Conservation (phyloP, 768 basidiomycete species). For the Chalciporus piperatus region DNA sequence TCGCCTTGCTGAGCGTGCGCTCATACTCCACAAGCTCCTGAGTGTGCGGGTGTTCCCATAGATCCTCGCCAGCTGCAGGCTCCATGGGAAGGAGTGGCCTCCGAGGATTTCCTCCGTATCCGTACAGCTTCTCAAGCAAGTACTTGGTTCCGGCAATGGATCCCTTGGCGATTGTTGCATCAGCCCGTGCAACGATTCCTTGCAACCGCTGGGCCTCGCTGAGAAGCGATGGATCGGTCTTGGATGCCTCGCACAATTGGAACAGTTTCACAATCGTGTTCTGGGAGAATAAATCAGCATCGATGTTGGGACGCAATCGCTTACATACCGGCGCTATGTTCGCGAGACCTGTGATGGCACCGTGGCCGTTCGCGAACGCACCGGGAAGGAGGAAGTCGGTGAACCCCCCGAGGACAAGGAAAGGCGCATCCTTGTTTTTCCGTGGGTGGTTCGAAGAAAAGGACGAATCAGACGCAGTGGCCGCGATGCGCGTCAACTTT, state of each 20-base stretch:
- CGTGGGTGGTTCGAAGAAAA: conserved; percentile 65
- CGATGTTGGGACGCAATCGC: conserved; percentile 16
- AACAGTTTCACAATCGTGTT: conserved; percentile 58
- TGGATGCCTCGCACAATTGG: conserved; percentile 57
- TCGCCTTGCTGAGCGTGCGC: conserved; percentile 45
- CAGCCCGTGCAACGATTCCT: conserved; percentile 75
- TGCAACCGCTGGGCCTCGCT: conserved; percentile 73
- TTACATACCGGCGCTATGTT: conserved; percentile 69
- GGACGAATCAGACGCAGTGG: conserved; percentile 52
- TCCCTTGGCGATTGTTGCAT: conserved; percentile 73
- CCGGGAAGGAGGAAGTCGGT: conserved; percentile 80
- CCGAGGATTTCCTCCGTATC: conserved; percentile 80
- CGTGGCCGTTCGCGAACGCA: conserved; percentile 70
- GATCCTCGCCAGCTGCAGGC: conserved; percentile 47
- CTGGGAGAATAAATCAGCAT: conserved; percentile 33
- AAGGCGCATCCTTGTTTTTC: conserved; percentile 61
- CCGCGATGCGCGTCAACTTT: conserved; percentile 82
- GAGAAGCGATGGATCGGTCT: conserved; percentile 53
- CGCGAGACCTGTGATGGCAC: conserved; percentile 87
- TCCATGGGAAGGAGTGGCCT: conserved; percentile 72
- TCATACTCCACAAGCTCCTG: conserved; percentile 67
- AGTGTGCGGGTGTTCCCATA: conserved; percentile 75
- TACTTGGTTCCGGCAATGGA: conserved; percentile 85
- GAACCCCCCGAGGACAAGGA: conserved; percentile 85
- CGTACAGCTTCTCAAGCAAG: conserved; percentile 67